Percentiles rank a stretch among this genome's conserved stretches.
phyloP scores from a whole-genome alignment of 495 filamentous ascomycete species.

The Thermochaetoides thermophila region DNA sequence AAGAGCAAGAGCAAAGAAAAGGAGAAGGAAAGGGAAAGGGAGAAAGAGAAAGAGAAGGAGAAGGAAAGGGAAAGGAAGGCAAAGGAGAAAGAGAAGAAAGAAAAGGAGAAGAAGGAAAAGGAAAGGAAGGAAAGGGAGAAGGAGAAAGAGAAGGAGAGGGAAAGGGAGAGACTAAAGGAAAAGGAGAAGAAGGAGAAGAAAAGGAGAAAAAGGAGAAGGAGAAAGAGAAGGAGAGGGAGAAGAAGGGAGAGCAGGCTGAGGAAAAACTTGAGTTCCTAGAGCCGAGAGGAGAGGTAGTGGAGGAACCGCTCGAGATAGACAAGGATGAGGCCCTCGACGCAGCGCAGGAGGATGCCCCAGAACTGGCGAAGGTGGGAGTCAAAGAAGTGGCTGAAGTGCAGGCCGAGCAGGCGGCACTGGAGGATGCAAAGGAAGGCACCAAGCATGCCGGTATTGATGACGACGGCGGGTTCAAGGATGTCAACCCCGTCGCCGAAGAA shows the following conservation, averaged over 20 bases:
- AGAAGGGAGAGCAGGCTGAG: constrained; percentile 8
- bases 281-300: not conserved
- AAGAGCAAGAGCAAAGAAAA: too few species aligned
- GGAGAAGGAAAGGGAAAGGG: constrained; percentile 4
- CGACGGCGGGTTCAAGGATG: constrained; percentile 21
- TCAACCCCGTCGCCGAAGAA: constrained; percentile 27
- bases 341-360: too few species aligned
- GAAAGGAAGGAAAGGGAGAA: constrained; percentile 18
- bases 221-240: constrained; percentile 11
- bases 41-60: constrained; percentile 1
- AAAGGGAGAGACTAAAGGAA: constrained; percentile 8
- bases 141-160: constrained; percentile 18
- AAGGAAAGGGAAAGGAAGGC: constrained; percentile 3
- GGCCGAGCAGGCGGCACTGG: too few species aligned
- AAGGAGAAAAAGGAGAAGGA: constrained; percentile 5
- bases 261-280: constrained; percentile 3
- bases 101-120: constrained; percentile 11
- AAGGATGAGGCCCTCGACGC: too few species aligned
- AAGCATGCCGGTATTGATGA: constrained; percentile 2
- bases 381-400: too few species aligned
- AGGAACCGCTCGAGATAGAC: not conserved
- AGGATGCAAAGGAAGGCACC: too few species aligned
- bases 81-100: constrained; percentile 26
- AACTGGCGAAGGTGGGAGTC: too few species aligned
- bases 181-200: constrained; percentile 6